Evolutionary conservation across 148 eudicot genomes (phyloP).

Genomic region (Cornus suecica): DNA sequence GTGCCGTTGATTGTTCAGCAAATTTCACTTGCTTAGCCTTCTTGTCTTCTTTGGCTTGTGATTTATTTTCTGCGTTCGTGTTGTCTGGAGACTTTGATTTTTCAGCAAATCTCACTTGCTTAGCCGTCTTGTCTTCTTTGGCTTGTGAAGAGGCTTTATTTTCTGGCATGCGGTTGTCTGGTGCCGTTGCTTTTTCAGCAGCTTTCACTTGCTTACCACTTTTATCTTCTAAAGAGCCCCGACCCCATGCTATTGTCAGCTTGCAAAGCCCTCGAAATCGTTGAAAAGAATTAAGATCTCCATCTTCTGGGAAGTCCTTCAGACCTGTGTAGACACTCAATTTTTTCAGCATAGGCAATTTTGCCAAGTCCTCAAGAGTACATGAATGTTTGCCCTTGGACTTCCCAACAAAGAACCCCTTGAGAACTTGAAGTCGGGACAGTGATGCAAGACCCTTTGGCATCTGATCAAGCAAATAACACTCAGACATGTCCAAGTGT

Average conservation of each 20-base stretch:
- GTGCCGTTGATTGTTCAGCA: no score
- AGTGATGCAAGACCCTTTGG: slow-evolving; percentile 38
- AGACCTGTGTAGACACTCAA: slow-evolving; percentile 36
- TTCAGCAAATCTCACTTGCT: no score
- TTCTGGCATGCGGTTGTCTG: background rate
- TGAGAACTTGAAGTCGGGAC: slow-evolving; percentile 38
- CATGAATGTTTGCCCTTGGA: slow-evolving; percentile 17
- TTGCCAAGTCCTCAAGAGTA: slow-evolving; percentile 30
- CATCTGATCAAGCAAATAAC: slow-evolving; percentile 39
- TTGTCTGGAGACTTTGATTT: no score
- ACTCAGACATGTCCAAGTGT: slow-evolving; percentile 54
- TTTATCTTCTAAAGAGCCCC: slow-evolving; percentile 8
- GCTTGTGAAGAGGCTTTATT: no score
- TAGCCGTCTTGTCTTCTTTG: no score
- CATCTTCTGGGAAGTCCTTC: slow-evolving; percentile 9
- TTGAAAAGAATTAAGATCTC: slow-evolving; percentile 11
- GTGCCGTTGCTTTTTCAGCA: background rate
- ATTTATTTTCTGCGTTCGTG: no score
- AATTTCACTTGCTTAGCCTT: no score
- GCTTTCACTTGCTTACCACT: background rate
- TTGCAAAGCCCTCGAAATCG: slow-evolving; percentile 17
- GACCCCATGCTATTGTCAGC: slow-evolving; percentile 34
- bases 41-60: background rate
- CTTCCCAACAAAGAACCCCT: slow-evolving; percentile 43
- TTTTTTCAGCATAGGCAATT: slow-evolving; percentile 24